Conservation (phyloP, 2,329 filamentous ascomycete genomes). For the Penicillium sp. region DNA sequence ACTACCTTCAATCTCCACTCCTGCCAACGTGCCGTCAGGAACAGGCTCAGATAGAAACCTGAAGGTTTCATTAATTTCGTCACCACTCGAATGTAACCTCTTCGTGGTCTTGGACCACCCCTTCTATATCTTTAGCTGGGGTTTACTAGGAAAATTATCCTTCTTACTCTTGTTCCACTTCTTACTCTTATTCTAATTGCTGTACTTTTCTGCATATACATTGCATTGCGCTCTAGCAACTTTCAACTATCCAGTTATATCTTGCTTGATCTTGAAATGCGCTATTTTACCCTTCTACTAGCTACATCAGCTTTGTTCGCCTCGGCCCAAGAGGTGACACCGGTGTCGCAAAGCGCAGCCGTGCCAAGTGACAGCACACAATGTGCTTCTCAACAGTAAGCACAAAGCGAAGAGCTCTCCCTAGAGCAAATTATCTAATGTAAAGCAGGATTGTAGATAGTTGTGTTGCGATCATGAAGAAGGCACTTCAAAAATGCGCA, state of each 20-base stretch:
- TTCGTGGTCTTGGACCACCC: not conserved
- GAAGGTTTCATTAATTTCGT: slow-evolving; percentile 22
- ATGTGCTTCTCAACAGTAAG: slow-evolving; percentile 25
- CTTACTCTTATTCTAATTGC: not conserved
- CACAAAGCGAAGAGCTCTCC: not conserved
- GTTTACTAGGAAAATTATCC: not conserved
- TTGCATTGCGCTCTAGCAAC: not conserved
- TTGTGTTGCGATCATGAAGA: slow-evolving; percentile 27
- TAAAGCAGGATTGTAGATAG: slow-evolving; percentile 25
- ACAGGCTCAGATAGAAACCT: slow-evolving; percentile 15
- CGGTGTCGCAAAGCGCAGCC: slow-evolving; percentile 10
- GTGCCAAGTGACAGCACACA: slow-evolving; percentile 7
- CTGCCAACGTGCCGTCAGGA: slow-evolving; percentile 10
- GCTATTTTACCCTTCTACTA: slow-evolving; percentile 14
- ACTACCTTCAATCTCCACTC: slow-evolving; percentile 5
- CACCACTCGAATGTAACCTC: slow-evolving; percentile 24
- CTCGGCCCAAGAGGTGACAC: slow-evolving; percentile 18
- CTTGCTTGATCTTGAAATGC: slow-evolving; percentile 10
- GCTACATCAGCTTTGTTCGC: slow-evolving; percentile 12
- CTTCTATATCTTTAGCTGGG: slow-evolving; percentile 11
- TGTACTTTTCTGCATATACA: not conserved
- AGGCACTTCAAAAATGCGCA: slow-evolving; percentile 20
- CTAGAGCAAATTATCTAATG: not conserved
- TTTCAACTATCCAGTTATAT: too few species aligned
- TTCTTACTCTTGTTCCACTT: not conserved